These are phyloP conservation scores for Aurinia saxatilis DNA, from an alignment of 345 rosid genomes.

Conservation along the genomic window DNA sequence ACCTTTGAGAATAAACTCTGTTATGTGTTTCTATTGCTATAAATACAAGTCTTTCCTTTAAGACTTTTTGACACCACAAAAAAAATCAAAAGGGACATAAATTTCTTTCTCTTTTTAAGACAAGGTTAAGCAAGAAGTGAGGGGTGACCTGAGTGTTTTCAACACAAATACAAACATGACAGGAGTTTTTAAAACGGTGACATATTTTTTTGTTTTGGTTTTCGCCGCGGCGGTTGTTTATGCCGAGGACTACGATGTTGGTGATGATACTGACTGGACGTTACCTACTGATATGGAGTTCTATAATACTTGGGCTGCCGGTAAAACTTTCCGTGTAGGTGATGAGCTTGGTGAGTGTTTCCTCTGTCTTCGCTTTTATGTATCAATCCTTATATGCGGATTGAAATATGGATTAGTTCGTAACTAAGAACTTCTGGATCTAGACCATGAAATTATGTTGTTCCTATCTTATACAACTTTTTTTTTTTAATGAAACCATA, in stretches of 20 bases:
- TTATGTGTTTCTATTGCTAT: background rate
- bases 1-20: background rate
- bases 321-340: constrained; percentile 28
- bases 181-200: constrained; percentile 10
- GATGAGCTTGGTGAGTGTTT: constrained; percentile 31
- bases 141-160: constrained; percentile 26
- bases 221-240: constrained; percentile 16
- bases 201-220: constrained; percentile 13
- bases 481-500: no score
- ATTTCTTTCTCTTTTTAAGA: background rate
- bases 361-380: background rate
- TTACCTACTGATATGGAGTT: constrained; percentile 5
- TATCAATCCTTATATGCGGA: background rate
- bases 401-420: background rate
- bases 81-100: background rate
- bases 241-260: constrained; percentile 31
- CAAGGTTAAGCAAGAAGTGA: background rate
- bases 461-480: no score
- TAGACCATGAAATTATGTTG: background rate
- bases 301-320: constrained; percentile 21
- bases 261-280: constrained; percentile 25
- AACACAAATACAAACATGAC: constrained; percentile 27
- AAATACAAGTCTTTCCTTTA: constrained; percentile 10
- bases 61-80: constrained; percentile 13
- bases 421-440: no score